Evolutionary conservation across 768 basidiomycete genomes (phyloP).

Genomic region (Tremella mesenterica): DNA sequence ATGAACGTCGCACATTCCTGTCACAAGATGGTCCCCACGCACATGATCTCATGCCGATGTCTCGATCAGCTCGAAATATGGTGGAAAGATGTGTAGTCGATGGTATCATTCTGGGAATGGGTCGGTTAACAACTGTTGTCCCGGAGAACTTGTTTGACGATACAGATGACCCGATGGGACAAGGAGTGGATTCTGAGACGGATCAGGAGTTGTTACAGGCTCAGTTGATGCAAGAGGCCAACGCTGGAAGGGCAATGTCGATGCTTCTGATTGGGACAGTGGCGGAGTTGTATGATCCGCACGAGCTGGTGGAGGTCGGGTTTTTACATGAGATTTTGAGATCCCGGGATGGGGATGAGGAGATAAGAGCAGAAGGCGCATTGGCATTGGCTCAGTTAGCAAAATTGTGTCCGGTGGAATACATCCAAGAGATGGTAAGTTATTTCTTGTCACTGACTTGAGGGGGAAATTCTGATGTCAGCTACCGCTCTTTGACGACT

Average conservation of each 20-base stretch:
- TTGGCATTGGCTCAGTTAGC: constrained; percentile 81
- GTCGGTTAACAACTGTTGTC: constrained; percentile 54
- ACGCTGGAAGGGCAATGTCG: constrained; percentile 75
- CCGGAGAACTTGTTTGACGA: constrained; percentile 26
- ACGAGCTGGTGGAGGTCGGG: constrained; percentile 29
- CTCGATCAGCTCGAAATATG: constrained; percentile 51
- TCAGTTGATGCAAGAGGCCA: constrained; percentile 58
- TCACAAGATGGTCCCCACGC: constrained; percentile 41
- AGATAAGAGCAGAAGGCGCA: constrained; percentile 54
- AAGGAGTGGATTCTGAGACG: not conserved
- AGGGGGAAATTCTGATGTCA: constrained; percentile 45
- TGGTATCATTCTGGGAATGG: constrained; percentile 84
- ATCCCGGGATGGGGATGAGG: constrained; percentile 57
- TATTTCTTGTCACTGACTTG: constrained; percentile 1
- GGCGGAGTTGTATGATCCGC: constrained; percentile 49
- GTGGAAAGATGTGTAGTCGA: constrained; percentile 74
- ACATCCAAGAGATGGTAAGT: constrained; percentile 57
- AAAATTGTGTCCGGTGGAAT: constrained; percentile 70
- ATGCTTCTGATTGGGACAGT: constrained; percentile 90
- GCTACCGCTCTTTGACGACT: constrained; percentile 69
- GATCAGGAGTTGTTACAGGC: constrained; percentile 24
- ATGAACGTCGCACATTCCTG: constrained; percentile 25
- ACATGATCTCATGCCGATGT: constrained; percentile 35
- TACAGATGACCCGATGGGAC: constrained; percentile 28
- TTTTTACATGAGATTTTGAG: constrained; percentile 48